Evolutionary conservation across 441 rosid species (phyloP), one percentile per base, ranked within the genome.

Genomic region (Gossypium trilobum): DNA sequence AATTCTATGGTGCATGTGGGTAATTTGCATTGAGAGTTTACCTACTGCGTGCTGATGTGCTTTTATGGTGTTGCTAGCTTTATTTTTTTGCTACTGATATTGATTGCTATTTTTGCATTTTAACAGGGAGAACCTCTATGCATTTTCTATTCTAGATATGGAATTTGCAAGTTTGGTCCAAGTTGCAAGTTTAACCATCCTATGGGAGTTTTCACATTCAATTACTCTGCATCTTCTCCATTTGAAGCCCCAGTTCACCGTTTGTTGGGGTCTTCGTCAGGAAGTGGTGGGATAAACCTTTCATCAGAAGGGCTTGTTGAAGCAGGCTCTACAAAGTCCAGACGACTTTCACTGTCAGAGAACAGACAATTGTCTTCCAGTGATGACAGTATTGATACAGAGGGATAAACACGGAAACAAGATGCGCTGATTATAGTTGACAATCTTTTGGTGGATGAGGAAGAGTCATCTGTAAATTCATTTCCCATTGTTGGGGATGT

Each of bases 171-270:
- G 82, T 95, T 95, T 85, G 99, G 98, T 72, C 96, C 98, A 63
- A 95, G 98, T 81, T 95, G 99, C 90, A 95, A 93, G 86, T 95
- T 93, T 80, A 88, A 95, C 82, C 99, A 95, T 71, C 99, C 99
- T 57, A 93, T 95, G 96, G 86, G 88, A 77, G 80, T 88, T 75
- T 91, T 90, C 74, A 66, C 93, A 39, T 89, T 88, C 82, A 88
- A 84, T 69, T 80, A 86, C 68, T 74, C 93, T 7, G 75, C 91
- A 51, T 87, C 90, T 42, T 82, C 93, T 71, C 81, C 96, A 71
- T 83, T 78, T 46, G 92, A 84, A 74, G 70, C 86, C 39, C 83
- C 89, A 5, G 87, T 84, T 78, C 82, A 80, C 58, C 86, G 72
- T 60, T 74, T 82, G 14, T 70, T 86, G 78, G 87, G 85, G 46